Conservation (phyloP, 225 moss, liverwort and hornwort genomes). For the Physcomitrium patens region DNA sequence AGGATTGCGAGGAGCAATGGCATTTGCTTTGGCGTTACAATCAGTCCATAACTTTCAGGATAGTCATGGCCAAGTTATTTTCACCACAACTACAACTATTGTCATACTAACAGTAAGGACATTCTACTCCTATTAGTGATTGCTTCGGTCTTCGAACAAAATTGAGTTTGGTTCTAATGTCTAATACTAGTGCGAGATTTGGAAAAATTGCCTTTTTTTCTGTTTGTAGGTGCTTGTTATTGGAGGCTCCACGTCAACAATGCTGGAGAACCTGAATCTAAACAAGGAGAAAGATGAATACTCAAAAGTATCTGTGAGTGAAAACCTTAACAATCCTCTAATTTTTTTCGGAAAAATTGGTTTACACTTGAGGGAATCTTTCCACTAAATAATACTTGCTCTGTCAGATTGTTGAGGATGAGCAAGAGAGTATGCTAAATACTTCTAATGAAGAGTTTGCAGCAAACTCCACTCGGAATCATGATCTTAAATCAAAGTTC, state of each 20-base stretch:
- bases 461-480: neutral
- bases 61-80: constrained; percentile 58
- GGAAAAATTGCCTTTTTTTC: neutral
- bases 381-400: neutral
- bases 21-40: constrained; percentile 68
- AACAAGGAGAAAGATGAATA: neutral
- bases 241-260: constrained; percentile 61
- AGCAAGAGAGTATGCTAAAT: neutral
- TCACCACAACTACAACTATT: constrained; percentile 63
- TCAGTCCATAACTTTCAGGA: constrained; percentile 62
- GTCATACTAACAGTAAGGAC: constrained; percentile 53
- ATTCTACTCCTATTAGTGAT: no score
- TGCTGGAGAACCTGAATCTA: constrained; percentile 65
- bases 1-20: constrained; percentile 73
- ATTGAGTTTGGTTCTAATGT: neutral
- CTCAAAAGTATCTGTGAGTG: neutral
- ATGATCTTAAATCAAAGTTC: neutral
- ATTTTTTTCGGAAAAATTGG: neutral
- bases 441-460: neutral
- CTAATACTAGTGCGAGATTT: neutral
- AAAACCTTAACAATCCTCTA: neutral
- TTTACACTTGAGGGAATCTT: neutral
- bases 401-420: neutral
- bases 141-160: no score
- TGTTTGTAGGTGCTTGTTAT: constrained; percentile 52